phyloP scores from a whole-genome alignment of 306 rosid genomes.

The Canavalia ensiformis region DNA sequence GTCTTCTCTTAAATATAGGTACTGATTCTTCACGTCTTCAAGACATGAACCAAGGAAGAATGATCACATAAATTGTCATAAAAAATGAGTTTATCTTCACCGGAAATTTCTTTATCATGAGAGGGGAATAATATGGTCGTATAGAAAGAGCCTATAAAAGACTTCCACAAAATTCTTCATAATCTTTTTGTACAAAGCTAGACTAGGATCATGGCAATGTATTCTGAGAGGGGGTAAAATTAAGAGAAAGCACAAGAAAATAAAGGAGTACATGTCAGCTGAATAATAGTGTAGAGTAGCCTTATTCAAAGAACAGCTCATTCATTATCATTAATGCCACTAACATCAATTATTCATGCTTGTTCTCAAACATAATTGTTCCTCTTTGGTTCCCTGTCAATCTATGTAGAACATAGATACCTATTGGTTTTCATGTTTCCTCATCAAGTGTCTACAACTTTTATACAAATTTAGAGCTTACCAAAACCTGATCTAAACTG shows the following conservation, averaged over 20 bases:
- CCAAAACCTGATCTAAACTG: constrained; percentile 23
- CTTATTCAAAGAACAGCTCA: constrained; percentile 23
- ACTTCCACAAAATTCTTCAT: constrained; percentile 40
- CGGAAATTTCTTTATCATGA: neutral
- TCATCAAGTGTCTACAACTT: constrained; percentile 11
- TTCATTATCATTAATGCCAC: constrained; percentile 8
- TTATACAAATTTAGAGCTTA: constrained; percentile 12
- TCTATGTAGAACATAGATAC: neutral
- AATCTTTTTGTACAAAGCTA: constrained; percentile 31
- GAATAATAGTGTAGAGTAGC: neutral
- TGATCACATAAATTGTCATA: constrained; percentile 36
- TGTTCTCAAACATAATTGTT: neutral
- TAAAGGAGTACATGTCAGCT: constrained; percentile 11
- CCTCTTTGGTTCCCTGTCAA: constrained; percentile 7
- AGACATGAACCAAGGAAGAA: constrained; percentile 54
- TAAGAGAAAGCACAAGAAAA: constrained; percentile 26
- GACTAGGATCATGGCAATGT: constrained; percentile 12
- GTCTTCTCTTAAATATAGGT: constrained; percentile 94
- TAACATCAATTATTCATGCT: constrained; percentile 22
- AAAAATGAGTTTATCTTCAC: constrained; percentile 5
- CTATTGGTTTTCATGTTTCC: constrained; percentile 26
- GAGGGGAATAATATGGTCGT: constrained; percentile 22
- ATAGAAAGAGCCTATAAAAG: constrained; percentile 39
- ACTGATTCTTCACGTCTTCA: constrained; percentile 93
- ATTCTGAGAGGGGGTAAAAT: neutral